Base-by-base conservation (phyloP, 805 yeast species). In the Suhomyces vadensis region DNA sequence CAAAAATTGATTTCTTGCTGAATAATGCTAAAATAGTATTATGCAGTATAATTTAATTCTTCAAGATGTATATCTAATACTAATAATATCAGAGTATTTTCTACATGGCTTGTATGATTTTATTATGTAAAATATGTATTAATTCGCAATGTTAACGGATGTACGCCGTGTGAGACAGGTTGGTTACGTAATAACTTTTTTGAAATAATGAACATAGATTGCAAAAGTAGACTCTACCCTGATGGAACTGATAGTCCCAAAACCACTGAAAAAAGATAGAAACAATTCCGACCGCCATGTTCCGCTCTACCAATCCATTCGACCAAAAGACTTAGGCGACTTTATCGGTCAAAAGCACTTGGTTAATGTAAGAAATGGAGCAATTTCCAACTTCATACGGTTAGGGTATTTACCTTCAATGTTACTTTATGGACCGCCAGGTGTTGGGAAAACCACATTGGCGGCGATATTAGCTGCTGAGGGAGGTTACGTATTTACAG, bases 401-500 rank as follows among this genome's bases (percentile, higher is more conserved):
- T 65, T 76, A 64, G 79, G 84, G n/a, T 69, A 73, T 37, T 69
- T 87, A 6, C 97, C 97, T 1, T 89, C 97, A 0, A 75, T 94
- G 81, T 81, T 94, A 1, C 66, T 94, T 4, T 86, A 94, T 87
- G 99, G 99, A 0, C 96, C 96, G 0, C 95, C 97, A 1, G 99
- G 99, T 0, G 91, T 89, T 2, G 92, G 94, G 73, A 94, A 94
- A 59, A 94, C 99, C 0, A 85, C 97, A 0, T 60, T 94, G 21
- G 94, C 95, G 0, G 53, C 76, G 31, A 75, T 84, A 26, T 64
- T 86, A n/a, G 83, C 90, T 0, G 57, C 65, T 11, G 65, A 71
- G n/a, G 67, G 80, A 1, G 69, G 72, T 35, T 71, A 81, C 37
- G 70, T 82, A 36, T 82, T 89, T 58, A 74, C 87, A 2, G 97